Evolutionary conservation across 768 basidiomycete species (phyloP).

Genomic region (Gelatoporia subvermispora): DNA sequence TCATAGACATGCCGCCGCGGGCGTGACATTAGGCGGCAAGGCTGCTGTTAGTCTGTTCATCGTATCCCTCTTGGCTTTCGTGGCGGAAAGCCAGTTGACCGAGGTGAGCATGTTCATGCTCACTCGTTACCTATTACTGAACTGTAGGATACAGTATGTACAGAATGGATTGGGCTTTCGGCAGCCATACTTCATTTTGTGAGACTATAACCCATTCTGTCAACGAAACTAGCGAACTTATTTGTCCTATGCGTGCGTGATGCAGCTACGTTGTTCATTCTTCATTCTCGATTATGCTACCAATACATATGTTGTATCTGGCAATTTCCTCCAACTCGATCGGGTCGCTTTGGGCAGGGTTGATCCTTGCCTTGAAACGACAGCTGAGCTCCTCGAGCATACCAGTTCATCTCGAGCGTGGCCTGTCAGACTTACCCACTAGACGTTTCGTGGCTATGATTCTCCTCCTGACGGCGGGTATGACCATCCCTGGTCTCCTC

Average conservation of each 20-base stretch:
- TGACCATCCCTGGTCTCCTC: slow-evolving; percentile 60
- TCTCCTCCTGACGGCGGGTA: slow-evolving; percentile 43
- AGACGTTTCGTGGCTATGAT: slow-evolving; percentile 30
- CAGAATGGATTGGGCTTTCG: slow-evolving; percentile 72
- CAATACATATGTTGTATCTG: slow-evolving; percentile 74
- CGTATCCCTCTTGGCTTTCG: slow-evolving; percentile 63
- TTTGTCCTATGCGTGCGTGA: neutral
- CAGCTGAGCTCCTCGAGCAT: slow-evolving; percentile 15
- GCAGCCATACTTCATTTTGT: slow-evolving; percentile 90
- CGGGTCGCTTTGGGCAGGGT: slow-evolving; percentile 43
- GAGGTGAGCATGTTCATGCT: slow-evolving; percentile 45
- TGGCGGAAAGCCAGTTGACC: slow-evolving; percentile 68
- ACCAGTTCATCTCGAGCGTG: neutral
- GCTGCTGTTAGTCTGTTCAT: slow-evolving; percentile 53
- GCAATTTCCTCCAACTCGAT: slow-evolving; percentile 42
- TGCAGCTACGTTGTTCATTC: slow-evolving; percentile 85
- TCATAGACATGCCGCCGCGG: slow-evolving; percentile 5
- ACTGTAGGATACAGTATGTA: slow-evolving; percentile 53
- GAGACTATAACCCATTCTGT: slow-evolving; percentile 22
- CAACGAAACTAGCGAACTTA: neutral
- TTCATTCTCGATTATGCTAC: slow-evolving; percentile 71
- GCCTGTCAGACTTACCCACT: slow-evolving; percentile 22
- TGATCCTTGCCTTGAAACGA: slow-evolving; percentile 44
- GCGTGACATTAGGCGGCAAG: slow-evolving; percentile 36
- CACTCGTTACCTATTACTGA: neutral